These are phyloP conservation scores for Leccinum aurantiacum DNA, from an alignment of 768 basidiomycete species.

Conservation along the genomic window DNA sequence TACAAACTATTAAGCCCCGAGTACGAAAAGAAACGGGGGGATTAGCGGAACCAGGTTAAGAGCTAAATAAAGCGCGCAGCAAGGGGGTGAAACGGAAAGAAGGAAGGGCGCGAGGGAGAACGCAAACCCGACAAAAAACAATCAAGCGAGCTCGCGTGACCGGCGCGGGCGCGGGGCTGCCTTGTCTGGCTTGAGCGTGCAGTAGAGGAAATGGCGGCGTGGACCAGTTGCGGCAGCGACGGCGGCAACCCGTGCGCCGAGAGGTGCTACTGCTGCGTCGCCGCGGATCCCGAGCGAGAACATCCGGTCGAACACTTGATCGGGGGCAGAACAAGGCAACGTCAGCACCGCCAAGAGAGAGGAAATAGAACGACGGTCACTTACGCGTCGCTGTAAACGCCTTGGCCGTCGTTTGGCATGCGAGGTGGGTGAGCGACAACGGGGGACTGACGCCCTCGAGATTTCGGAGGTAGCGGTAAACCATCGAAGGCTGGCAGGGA, in stretches of 20 bases:
- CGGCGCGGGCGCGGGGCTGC: conserved; percentile 43
- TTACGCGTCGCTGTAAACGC: conserved; percentile 83
- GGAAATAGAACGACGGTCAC: conserved; percentile 17
- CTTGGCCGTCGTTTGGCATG: conserved; percentile 87
- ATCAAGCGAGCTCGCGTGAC: conserved; percentile 37
- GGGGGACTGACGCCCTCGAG: conserved; percentile 91
- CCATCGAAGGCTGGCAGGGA: conserved; percentile 88
- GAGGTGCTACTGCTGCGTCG: conserved; percentile 58
- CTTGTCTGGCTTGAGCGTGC: conserved; percentile 66
- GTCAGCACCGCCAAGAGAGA: not conserved
- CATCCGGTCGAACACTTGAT: conserved; percentile 89
- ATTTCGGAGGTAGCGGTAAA: conserved; percentile 86
- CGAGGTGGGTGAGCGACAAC: conserved; percentile 78
- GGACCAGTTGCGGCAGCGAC: conserved; percentile 70
- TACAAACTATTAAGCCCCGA: conserved; percentile 15
- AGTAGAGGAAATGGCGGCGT: conserved; percentile 82
- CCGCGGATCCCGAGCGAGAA: conserved; percentile 81
- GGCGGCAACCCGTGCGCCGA: conserved; percentile 62
- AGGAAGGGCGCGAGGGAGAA: not conserved
- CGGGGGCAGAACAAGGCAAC: not conserved
- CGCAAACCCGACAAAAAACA: not conserved
- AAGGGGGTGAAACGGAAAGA: not conserved
- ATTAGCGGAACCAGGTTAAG: not conserved
- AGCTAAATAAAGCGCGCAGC: not conserved
- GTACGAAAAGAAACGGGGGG: not conserved